Conservation (phyloP, 805 yeast species). For the Citeromyces matritensis region DNA sequence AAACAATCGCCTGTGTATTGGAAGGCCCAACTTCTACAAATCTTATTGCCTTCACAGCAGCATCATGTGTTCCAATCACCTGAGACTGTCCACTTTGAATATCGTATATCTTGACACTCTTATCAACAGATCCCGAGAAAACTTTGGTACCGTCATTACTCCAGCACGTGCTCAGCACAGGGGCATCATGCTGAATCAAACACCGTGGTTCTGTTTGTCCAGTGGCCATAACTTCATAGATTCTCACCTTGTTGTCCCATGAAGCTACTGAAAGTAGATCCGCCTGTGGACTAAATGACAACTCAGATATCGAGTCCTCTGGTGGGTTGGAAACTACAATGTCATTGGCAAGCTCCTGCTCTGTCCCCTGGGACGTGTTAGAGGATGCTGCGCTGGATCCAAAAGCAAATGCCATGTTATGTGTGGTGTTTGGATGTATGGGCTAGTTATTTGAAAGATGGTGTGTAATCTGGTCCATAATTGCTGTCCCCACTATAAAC, state of each 20-base stretch:
- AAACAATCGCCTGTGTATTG: slow-evolving; percentile 68
- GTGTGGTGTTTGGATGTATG: background rate
- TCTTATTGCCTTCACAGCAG: slow-evolving; percentile 60
- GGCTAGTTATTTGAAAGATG: background rate
- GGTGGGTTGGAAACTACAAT: slow-evolving; percentile 65
- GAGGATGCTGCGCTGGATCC: slow-evolving; percentile 2
- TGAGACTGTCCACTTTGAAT: slow-evolving; percentile 67
- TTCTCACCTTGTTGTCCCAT: slow-evolving; percentile 92
- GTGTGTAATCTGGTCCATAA: background rate
- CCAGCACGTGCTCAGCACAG: slow-evolving; percentile 77
- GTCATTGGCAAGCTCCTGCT: slow-evolving; percentile 56
- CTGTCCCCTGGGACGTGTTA: slow-evolving; percentile 25
- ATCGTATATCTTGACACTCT: slow-evolving; percentile 74
- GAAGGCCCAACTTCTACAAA: slow-evolving; percentile 77
- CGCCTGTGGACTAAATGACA: slow-evolving; percentile 77
- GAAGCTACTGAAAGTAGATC: slow-evolving; percentile 72
- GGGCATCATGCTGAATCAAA: slow-evolving; percentile 77
- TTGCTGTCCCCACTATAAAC: too few species aligned
- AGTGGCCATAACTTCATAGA: slow-evolving; percentile 67
- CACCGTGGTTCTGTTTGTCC: slow-evolving; percentile 86
- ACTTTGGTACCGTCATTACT: slow-evolving; percentile 78
- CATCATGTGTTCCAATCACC: slow-evolving; percentile 79
- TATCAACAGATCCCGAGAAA: slow-evolving; percentile 83
- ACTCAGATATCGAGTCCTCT: slow-evolving; percentile 78
- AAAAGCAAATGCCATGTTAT: slow-evolving; percentile 1